Percentiles rank a stretch among this genome's conserved stretches.
Conservation (phyloP, 805 yeast genomes). For the Kazachstania taianensis region DNA sequence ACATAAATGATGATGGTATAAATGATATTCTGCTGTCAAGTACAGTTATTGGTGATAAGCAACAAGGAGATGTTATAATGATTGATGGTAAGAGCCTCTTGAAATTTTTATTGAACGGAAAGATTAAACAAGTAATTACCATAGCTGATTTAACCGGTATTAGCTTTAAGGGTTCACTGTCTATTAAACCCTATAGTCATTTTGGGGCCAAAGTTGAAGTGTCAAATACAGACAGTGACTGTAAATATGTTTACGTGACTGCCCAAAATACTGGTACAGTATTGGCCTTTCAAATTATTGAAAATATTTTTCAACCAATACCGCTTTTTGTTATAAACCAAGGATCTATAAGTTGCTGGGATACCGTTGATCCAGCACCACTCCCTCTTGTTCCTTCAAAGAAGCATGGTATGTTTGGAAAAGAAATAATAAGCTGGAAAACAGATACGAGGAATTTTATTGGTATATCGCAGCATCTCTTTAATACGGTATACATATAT, state of each 20-base stretch:
- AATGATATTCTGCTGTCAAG: conserved; percentile 39
- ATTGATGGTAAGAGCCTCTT: conserved; percentile 11
- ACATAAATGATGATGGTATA: conserved; percentile 31
- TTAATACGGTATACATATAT: conserved; percentile 15
- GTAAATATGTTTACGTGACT: conserved; percentile 12
- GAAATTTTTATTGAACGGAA: conserved; percentile 7
- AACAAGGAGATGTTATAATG: conserved; percentile 13
- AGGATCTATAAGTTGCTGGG: neutral
- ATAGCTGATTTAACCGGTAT: conserved; percentile 6
- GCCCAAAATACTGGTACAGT: conserved; percentile 17
- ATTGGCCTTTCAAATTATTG: neutral
- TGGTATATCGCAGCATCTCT: conserved; percentile 18
- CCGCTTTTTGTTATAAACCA: neutral
- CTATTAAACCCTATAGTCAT: conserved; percentile 11
- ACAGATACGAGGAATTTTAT: conserved; percentile 8
- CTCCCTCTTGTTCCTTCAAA: conserved; percentile 6
- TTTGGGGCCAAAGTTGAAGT: conserved; percentile 14
- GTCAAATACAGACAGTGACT: conserved; percentile 3
- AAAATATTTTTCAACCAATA: neutral
- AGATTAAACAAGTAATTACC: neutral
- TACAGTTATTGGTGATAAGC: conserved; percentile 31
- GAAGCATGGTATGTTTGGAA: conserved; percentile 21
- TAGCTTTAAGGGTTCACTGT: conserved; percentile 6
- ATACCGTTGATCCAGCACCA: neutral
- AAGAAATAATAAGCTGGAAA: conserved; percentile 8